A percentile compares a stretch with the other conserved stretches of the same genome.
Conservation (phyloP, 805 yeast species). For the Candida xiaguanensis region DNA sequence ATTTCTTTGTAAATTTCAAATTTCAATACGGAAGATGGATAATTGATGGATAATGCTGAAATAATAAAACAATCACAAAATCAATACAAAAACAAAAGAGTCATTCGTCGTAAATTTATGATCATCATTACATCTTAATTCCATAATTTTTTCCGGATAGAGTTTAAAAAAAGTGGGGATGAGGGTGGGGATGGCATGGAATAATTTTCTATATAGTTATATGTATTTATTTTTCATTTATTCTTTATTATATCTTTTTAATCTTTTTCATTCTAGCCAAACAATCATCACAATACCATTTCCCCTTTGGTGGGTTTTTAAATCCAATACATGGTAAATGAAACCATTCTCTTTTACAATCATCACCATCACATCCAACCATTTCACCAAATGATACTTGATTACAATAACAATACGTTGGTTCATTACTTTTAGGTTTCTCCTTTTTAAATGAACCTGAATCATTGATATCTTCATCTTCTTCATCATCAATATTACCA, state of each 20-base stretch:
- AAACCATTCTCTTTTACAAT: constrained; percentile 92
- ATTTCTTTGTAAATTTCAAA: no score
- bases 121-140: no score
- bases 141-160: no score
- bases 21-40: no score
- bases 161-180: no score
- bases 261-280: constrained; percentile 9
- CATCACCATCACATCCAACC: constrained; percentile 98
- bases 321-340: constrained; percentile 91
- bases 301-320: constrained; percentile 72
- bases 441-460: background rate
- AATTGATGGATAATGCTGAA: no score
- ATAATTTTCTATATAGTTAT: no score
- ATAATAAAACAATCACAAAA: no score
- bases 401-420: constrained; percentile 92
- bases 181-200: no score
- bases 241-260: constrained; percentile 2
- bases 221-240: no score
- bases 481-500: background rate
- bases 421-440: constrained; percentile 42
- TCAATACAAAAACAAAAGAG: no score
- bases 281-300: constrained; percentile 40
- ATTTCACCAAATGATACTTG: constrained; percentile 97
- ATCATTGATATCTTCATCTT: constrained; percentile 6
- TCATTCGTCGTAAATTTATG: no score